A percentile compares a stretch with the other conserved stretches of the same genome.
Conservation (phyloP, 2,329 filamentous ascomycete species). For the Coniochaeta sp. region DNA sequence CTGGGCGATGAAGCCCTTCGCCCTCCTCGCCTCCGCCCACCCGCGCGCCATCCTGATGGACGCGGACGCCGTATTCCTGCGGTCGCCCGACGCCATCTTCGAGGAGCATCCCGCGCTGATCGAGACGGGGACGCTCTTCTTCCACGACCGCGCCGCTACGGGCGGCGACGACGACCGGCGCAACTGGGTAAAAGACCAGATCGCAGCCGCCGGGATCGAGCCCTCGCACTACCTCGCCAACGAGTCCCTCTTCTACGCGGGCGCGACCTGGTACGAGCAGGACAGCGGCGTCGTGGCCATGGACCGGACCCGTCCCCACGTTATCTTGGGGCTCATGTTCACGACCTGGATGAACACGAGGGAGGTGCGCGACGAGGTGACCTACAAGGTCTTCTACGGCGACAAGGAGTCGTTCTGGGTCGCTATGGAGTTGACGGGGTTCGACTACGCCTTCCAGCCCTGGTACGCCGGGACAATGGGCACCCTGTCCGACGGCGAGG, state of each 20-base stretch:
- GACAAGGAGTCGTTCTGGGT: slow-evolving; percentile 2
- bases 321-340: not conserved
- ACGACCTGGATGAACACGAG: not conserved
- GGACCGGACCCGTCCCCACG: not conserved
- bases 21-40: not conserved
- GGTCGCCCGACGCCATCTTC: not conserved
- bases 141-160: not conserved
- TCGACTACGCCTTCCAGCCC: not conserved
- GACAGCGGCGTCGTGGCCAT: not conserved
- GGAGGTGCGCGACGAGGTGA: not conserved
- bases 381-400: not conserved
- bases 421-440: not conserved
- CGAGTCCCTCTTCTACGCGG: not conserved
- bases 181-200: not conserved
- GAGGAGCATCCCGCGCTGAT: not conserved
- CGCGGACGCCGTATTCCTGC: not conserved
- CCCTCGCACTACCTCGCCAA: not conserved
- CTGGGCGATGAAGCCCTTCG: slow-evolving; percentile 1
- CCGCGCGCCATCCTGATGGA: not conserved
- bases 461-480: not conserved
- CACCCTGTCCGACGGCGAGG: not conserved
- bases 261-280: not conserved
- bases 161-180: not conserved
- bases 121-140: not conserved
- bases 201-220: not conserved